These are phyloP conservation scores for Metarhizium robertsii DNA, from an alignment of 2,329 filamentous ascomycete genomes.

Conservation along the genomic window DNA sequence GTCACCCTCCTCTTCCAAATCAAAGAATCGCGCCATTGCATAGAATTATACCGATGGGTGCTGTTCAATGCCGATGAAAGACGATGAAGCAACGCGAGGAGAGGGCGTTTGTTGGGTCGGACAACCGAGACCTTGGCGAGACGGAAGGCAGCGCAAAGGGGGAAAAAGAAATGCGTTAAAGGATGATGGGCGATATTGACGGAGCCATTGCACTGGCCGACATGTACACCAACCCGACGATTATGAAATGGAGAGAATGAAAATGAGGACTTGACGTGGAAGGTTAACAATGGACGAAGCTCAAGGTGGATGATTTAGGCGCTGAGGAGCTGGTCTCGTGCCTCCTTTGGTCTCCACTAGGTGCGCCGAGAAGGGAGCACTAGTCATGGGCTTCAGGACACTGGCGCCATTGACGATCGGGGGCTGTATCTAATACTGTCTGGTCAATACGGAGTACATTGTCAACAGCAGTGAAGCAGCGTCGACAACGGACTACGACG, in stretches of 20 bases:
- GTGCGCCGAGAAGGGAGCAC: not conserved
- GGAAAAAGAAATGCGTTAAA: not conserved
- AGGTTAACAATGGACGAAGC: not conserved
- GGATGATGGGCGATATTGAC: not conserved
- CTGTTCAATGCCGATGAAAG: not conserved
- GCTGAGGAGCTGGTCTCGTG: constrained; percentile 4
- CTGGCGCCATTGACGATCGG: not conserved
- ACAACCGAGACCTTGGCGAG: not conserved
- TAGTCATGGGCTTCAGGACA: not conserved
- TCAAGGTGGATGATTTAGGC: not conserved
- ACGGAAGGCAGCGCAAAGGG: not conserved
- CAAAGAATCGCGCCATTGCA: constrained; percentile 15
- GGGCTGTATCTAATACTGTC: no score
- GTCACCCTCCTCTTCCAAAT: constrained; percentile 11
- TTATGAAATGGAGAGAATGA: not conserved
- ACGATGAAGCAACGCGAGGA: not conserved
- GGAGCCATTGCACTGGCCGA: constrained; percentile 5
- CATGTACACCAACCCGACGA: not conserved
- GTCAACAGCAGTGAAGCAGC: not conserved
- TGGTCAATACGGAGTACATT: no score
- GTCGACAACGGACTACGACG: not conserved
- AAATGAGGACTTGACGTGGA: not conserved
- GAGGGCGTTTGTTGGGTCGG: not conserved
- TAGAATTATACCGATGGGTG: not conserved
- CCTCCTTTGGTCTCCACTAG: constrained; percentile 3